Base-by-base conservation (phyloP, 116 monocot species). In the Iris pallida region DNA sequence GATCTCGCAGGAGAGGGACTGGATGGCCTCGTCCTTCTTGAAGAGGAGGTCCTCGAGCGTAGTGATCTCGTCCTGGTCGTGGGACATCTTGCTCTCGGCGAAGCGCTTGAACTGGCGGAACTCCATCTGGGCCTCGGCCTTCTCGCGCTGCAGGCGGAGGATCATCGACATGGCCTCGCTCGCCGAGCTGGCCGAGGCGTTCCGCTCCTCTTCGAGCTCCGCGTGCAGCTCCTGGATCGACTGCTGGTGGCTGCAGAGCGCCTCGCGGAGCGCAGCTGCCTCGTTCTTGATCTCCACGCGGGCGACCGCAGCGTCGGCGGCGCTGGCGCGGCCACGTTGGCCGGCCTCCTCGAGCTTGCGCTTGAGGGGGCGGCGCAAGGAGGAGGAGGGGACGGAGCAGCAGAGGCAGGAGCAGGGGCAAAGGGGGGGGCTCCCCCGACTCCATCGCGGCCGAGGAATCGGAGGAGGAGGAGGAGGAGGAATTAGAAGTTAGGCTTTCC, bases 91-190 rank as follows among this genome's bases (percentile, higher is more conserved):
- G 71, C 82, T 84, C 78, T 84, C 84, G 13, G 81, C 79, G 20
- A 71, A 79, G 4, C 79, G 55, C 64, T 69, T 65, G 77, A 84
- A 88, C 65, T 88, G 88, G 2, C 84, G 76, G 8, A 73, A 78
- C 74, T 88, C 88, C 84, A 88, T 84, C 68, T 70, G 73, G 7
- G 51, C 55, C 71, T 84, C 84, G 16, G 84, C 79, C 81, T 84
- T 84, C 79, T 88, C 88, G 7, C 82, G 75, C 84, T 88, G 88
- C 8, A 88, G 71, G 0, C 88, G 71, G 19, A 84, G 74, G 68
- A 88, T 88, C 88, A 88, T 88, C 47, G 81, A 79, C 88, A 88
- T 84, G 16, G 88, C 70, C 76, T 88, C 88, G 74, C 61, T 81
- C 6, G 88, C 74, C 1, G 88, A 81, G 45, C 81, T 59, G 3